Conservation (phyloP, 495 filamentous ascomycete species). For the Aspergillus carlsbadensis region DNA sequence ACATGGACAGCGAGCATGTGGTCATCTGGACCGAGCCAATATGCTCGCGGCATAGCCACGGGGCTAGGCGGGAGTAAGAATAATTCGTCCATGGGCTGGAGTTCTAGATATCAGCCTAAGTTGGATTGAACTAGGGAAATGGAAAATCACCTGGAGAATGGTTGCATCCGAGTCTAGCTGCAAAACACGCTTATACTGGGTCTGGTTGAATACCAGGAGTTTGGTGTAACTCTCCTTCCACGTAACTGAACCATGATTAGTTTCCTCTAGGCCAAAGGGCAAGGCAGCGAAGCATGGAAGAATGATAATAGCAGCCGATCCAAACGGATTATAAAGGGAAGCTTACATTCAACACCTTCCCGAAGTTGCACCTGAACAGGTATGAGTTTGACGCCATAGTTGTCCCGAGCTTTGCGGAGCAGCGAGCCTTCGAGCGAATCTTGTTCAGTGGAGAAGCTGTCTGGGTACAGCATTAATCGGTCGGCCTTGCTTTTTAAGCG, state of each 20-base stretch:
- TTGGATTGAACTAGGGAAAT: too few species aligned
- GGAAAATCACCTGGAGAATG: conserved; percentile 32
- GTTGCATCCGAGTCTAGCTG: conserved; percentile 62
- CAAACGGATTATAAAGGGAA: too few species aligned
- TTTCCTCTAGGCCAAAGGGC: background rate
- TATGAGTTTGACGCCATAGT: too few species aligned
- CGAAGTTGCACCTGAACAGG: too few species aligned
- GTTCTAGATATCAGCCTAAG: background rate
- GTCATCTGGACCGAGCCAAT: conserved; percentile 53
- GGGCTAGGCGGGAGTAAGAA: conserved; percentile 55
- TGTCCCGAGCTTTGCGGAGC: too few species aligned
- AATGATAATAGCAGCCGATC: too few species aligned
- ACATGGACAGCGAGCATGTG: conserved; percentile 37
- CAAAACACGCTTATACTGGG: conserved; percentile 59
- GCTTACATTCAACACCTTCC: too few species aligned
- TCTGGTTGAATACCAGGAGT: conserved; percentile 64
- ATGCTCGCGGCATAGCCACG: conserved; percentile 59
- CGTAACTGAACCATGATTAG: conserved; percentile 30
- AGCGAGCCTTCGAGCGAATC: too few species aligned
- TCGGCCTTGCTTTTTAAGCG: conserved; percentile 56
- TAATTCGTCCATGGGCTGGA: conserved; percentile 58
- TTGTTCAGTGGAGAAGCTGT: conserved; percentile 32
- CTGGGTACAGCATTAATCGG: conserved; percentile 59
- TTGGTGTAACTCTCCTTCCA: conserved; percentile 60
- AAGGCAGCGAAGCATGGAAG: too few species aligned